These are phyloP conservation scores for Acanthamoeba triangularis DNA, from an alignment of 208 protist genomes.

Conservation along the genomic window DNA sequence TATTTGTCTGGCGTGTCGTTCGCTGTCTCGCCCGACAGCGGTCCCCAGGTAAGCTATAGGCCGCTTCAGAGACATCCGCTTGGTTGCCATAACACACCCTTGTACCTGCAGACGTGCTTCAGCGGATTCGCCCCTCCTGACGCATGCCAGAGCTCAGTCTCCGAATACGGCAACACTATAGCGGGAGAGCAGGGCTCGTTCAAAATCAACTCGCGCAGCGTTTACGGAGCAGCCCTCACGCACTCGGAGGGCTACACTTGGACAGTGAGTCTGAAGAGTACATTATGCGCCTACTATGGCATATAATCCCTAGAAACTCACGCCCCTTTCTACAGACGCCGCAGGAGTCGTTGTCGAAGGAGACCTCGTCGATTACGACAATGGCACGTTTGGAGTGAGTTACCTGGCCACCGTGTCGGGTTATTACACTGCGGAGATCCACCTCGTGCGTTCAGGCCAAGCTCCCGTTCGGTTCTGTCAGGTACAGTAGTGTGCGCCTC, in stretches of 20 bases:
- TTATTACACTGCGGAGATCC: background rate
- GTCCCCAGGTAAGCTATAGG: background rate
- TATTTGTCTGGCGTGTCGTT: background rate
- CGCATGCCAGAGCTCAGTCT: conserved; percentile 46
- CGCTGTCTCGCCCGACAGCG: background rate
- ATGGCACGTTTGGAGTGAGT: conserved; percentile 28
- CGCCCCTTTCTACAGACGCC: background rate
- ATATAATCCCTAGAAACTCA: no score
- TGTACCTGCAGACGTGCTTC: conserved; percentile 47
- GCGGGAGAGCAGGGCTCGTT: conserved; percentile 29
- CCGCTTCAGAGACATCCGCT: background rate
- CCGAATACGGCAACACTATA: background rate
- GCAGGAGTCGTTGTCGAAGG: background rate
- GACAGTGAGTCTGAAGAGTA: background rate
- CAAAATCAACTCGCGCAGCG: conserved; percentile 42
- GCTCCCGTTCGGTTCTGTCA: conserved; percentile 4
- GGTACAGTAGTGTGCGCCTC: background rate
- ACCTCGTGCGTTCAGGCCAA: conserved; percentile 25
- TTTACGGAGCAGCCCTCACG: conserved; percentile 18
- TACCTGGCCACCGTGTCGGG: conserved; percentile 35
- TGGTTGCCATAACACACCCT: background rate
- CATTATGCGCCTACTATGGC: no score
- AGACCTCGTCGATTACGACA: background rate
- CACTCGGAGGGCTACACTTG: conserved; percentile 30
- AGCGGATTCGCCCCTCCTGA: conserved; percentile 8